These are phyloP conservation scores for Pisolithus microcarpus DNA, from an alignment of 768 basidiomycete species.

Conservation along the genomic window DNA sequence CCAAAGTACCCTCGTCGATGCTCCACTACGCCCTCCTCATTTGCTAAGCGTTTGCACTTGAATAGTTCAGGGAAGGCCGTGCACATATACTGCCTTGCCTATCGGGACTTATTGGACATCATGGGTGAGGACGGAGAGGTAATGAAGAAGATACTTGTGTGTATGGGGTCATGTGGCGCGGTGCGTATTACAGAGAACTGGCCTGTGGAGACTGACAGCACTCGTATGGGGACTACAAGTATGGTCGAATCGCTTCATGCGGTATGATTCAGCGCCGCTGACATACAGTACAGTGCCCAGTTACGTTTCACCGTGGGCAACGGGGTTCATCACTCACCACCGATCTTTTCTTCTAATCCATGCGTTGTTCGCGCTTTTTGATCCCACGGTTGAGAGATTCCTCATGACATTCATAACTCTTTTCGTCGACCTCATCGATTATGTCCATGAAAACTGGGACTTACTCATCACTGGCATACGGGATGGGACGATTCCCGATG, in stretches of 20 bases:
- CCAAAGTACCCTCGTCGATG: conserved; percentile 5
- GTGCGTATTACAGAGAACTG: not conserved
- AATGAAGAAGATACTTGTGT: not conserved
- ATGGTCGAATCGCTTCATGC: too few species aligned
- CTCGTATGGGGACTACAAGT: not conserved
- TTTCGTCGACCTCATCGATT: conserved; percentile 9
- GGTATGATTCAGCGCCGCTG: too few species aligned
- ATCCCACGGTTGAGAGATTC: conserved; percentile 6
- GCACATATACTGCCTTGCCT: not conserved
- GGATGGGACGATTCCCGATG: conserved; percentile 8
- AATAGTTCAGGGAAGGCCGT: not conserved
- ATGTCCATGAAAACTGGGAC: conserved; percentile 8
- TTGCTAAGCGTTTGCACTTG: too few species aligned
- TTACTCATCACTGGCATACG: conserved; percentile 5
- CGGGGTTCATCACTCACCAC: conserved; percentile 7
- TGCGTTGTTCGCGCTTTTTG: conserved; percentile 11
- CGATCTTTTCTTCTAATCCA: conserved; percentile 12
- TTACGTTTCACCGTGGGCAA: conserved; percentile 8
- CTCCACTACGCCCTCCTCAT: too few species aligned
- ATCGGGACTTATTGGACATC: not conserved
- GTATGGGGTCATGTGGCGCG: not conserved
- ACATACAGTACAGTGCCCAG: too few species aligned
- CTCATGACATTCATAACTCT: not conserved
- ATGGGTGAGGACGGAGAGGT: not conserved
- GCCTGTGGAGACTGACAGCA: not conserved